Conservation (phyloP, 2,329 filamentous ascomycete genomes). For the Trichoderma atrobrunneum region DNA sequence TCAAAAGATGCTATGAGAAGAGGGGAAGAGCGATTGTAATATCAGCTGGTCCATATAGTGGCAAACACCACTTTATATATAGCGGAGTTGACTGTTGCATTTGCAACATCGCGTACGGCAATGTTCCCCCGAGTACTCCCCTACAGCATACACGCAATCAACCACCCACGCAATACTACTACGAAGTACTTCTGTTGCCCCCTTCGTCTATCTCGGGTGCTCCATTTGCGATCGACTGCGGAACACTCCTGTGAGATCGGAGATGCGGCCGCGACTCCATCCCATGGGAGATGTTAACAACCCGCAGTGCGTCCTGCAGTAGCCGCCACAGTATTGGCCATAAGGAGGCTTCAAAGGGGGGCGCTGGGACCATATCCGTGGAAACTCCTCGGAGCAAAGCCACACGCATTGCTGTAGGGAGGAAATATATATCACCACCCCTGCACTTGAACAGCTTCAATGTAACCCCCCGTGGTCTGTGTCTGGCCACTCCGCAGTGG, state of each 20-base stretch:
- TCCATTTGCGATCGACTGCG: neutral
- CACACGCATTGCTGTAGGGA: neutral
- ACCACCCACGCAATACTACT: neutral
- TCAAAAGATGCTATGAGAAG: neutral
- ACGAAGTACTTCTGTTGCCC: neutral
- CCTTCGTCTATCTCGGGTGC: neutral
- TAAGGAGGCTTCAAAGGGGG: neutral
- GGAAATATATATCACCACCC: neutral
- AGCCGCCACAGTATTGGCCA: neutral
- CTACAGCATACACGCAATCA: neutral
- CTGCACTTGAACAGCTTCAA: neutral
- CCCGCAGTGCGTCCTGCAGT: neutral
- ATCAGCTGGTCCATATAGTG: neutral
- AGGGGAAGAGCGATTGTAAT: neutral
- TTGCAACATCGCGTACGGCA: neutral
- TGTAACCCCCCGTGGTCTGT: neutral
- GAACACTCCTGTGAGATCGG: neutral
- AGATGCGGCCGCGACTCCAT: neutral
- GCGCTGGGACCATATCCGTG: neutral
- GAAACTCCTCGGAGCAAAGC: conserved; percentile 1
- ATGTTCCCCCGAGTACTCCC: neutral
- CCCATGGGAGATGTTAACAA: neutral
- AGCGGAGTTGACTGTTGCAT: neutral
- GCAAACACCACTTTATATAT: neutral
- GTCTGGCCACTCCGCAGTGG: neutral